phyloP scores from a whole-genome alignment of 2,329 filamentous ascomycete species.

The Chrysoporthe deuterocubensis region DNA sequence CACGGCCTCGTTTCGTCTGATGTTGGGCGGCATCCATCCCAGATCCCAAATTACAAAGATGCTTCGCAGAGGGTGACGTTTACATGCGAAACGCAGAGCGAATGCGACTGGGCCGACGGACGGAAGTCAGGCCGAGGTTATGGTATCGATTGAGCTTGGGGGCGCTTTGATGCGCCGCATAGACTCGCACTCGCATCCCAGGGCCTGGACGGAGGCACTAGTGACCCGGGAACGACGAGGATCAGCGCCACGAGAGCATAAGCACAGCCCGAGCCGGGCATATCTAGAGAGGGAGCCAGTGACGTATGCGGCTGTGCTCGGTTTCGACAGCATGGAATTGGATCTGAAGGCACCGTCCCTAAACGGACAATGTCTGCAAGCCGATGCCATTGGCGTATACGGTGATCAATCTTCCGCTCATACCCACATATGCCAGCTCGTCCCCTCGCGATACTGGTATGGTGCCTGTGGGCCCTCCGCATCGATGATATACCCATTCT shows the following conservation, averaged over 20 bases:
- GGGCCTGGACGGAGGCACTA: not conserved
- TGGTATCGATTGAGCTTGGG: too few relatives aligned
- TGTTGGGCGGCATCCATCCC: too few relatives aligned
- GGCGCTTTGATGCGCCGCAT: too few relatives aligned
- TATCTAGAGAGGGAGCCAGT: not conserved
- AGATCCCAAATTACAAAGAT: too few relatives aligned
- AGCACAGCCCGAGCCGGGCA: not conserved
- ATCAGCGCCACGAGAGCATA: not conserved
- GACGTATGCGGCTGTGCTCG: not conserved
- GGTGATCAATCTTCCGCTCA: not conserved
- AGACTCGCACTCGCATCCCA: not conserved
- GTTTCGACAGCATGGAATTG: not conserved
- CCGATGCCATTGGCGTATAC: not conserved
- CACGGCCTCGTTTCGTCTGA: too few relatives aligned
- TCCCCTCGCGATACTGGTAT: slow-evolving; percentile 25
- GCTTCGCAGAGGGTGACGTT: too few relatives aligned
- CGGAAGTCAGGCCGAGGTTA: too few relatives aligned
- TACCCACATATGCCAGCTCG: slow-evolving; percentile 26
- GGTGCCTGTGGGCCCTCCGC: slow-evolving; percentile 24
- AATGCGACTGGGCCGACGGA: too few relatives aligned
- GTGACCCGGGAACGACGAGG: not conserved
- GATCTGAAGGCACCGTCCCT: not conserved
- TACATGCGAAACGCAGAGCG: too few relatives aligned
- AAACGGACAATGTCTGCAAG: not conserved
- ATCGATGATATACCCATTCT: slow-evolving; percentile 25